These are phyloP conservation scores for Gracilaria caudata DNA, from an alignment of 23 red algal genomes.

Conservation along the genomic window DNA sequence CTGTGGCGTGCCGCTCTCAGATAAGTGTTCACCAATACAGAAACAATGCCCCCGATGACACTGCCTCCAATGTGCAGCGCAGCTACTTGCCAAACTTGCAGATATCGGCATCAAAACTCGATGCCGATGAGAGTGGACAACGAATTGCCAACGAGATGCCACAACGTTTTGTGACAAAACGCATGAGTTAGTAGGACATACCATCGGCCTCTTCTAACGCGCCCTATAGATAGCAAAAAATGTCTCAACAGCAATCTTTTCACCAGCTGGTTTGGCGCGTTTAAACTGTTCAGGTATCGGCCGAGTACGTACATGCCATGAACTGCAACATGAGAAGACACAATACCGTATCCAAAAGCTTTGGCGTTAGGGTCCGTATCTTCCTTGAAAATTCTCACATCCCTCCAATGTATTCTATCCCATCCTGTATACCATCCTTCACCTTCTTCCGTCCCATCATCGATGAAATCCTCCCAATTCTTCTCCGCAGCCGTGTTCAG, in stretches of 20 bases:
- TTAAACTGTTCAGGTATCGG: background rate
- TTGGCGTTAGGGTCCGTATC: background rate
- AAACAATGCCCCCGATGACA: too few relatives aligned
- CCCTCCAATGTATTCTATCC: background rate
- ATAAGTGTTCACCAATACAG: background rate
- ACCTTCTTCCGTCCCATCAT: background rate
- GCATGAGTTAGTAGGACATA: background rate
- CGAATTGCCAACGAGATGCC: constrained; percentile 11
- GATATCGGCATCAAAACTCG: background rate
- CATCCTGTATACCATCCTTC: background rate
- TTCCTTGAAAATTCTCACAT: background rate
- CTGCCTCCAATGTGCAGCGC: too few relatives aligned
- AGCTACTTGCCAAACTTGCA: background rate
- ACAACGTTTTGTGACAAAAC: background rate
- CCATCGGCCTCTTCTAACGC: background rate
- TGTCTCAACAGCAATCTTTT: background rate
- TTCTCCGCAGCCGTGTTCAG: background rate
- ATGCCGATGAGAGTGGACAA: background rate
- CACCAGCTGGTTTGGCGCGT: background rate
- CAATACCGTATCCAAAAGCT: constrained; percentile 3
- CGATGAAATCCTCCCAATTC: background rate
- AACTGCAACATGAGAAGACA: constrained; percentile 1
- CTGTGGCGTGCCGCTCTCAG: background rate
- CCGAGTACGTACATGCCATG: background rate
- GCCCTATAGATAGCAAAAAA: background rate